Percentiles rank a stretch among this genome's conserved stretches.
Evolutionary conservation across 2,329 filamentous ascomycete species (phyloP).

Genomic region (Pseudofabraea citricarpa): DNA sequence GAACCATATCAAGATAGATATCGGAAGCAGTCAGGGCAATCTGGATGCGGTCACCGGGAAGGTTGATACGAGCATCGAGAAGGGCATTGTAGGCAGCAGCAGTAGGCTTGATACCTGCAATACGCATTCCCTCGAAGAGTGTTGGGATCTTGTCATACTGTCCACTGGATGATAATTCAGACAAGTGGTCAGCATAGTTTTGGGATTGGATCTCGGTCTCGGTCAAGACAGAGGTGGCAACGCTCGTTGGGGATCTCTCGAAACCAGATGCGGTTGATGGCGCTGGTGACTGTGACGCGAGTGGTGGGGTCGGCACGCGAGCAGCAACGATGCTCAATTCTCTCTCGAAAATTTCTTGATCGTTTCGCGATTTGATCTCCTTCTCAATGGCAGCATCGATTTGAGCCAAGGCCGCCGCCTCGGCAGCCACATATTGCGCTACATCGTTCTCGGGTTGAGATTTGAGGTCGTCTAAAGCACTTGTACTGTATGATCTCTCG

Average conservation of each 20-base stretch:
- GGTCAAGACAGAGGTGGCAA: constrained; percentile 45
- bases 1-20: constrained; percentile 95
- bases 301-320: constrained; percentile 22
- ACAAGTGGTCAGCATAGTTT: constrained; percentile 73
- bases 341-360: constrained; percentile 32
- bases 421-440: constrained; percentile 34
- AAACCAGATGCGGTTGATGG: constrained; percentile 28
- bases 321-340: constrained; percentile 27
- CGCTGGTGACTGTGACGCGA: constrained; percentile 20
- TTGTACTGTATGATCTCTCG: constrained; percentile 22
- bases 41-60: constrained; percentile 74
- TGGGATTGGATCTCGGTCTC: constrained; percentile 59
- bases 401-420: constrained; percentile 64
- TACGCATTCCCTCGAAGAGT: constrained; percentile 86
- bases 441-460: constrained; percentile 36
- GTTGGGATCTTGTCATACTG: constrained; percentile 85
- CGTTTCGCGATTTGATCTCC: constrained; percentile 55
- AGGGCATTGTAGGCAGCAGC: constrained; percentile 89
- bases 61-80: constrained; percentile 75
- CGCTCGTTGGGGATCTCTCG: constrained; percentile 44
- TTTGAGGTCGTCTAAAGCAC: constrained; percentile 25
- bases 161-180: constrained; percentile 63
- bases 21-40: constrained; percentile 88
- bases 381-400: constrained; percentile 81
- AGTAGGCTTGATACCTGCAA: constrained; percentile 74